These are phyloP conservation scores for Bipolaris cookei DNA, from an alignment of 2,329 filamentous ascomycete genomes.

Conservation along the genomic window DNA sequence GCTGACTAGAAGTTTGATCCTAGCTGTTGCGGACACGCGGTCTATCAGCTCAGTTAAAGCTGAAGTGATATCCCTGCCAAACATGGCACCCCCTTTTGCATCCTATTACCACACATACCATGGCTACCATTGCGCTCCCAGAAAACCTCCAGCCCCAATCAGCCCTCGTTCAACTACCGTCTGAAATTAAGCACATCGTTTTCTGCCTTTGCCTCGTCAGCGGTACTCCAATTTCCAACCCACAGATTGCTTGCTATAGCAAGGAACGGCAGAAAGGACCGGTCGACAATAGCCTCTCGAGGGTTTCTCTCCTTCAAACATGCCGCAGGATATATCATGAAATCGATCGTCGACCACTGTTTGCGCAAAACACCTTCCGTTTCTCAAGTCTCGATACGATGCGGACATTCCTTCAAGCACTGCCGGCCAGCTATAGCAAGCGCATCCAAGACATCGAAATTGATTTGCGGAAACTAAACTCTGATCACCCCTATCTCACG, in stretches of 20 bases:
- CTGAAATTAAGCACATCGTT: slow-evolving; percentile 47
- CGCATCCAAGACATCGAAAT: slow-evolving; percentile 47
- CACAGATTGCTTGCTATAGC: slow-evolving; percentile 10
- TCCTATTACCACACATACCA: background rate
- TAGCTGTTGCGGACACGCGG: slow-evolving; percentile 2
- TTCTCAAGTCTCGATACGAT: slow-evolving; percentile 45
- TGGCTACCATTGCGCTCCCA: slow-evolving; percentile 21
- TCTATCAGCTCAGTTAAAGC: slow-evolving; percentile 8
- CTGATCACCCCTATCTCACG: slow-evolving; percentile 29
- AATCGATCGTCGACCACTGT: slow-evolving; percentile 38
- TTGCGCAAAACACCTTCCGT: slow-evolving; percentile 45
- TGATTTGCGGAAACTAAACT: slow-evolving; percentile 41
- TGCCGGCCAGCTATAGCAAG: slow-evolving; percentile 28
- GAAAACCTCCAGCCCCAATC: slow-evolving; percentile 41
- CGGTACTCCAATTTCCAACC: slow-evolving; percentile 34
- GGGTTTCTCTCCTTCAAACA: slow-evolving; percentile 44
- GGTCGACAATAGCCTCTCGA: slow-evolving; percentile 13
- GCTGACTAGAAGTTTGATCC: background rate
- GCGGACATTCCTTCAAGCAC: slow-evolving; percentile 36
- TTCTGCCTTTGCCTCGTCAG: slow-evolving; percentile 37
- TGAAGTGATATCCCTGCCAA: background rate
- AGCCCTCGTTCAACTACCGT: slow-evolving; percentile 40
- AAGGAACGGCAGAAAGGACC: background rate
- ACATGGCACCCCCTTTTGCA: background rate
- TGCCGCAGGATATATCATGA: slow-evolving; percentile 47